phyloP scores from a whole-genome alignment of 2,329 filamentous ascomycete genomes.

The Alternaria conjuncta region DNA sequence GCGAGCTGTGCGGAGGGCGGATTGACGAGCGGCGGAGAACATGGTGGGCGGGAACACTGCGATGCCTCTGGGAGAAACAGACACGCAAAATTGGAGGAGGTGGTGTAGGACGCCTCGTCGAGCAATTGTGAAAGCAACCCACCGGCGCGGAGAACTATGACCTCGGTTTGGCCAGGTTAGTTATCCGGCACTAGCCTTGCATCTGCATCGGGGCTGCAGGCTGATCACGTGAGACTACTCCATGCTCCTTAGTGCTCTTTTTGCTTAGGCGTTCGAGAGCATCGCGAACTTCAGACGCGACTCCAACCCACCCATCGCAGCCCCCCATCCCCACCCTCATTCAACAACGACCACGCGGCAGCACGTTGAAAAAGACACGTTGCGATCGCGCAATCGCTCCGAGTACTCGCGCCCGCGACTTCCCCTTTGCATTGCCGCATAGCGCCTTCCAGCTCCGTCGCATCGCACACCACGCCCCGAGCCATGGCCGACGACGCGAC shows the following conservation, averaged over 20 bases:
- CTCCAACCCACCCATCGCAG: constrained; percentile 31
- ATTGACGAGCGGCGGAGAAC: constrained; percentile 46
- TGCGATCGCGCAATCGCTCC: constrained; percentile 12
- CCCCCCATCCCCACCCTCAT: constrained; percentile 38
- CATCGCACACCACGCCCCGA: constrained; percentile 26
- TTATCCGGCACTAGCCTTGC: constrained; percentile 25
- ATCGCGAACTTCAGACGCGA: constrained; percentile 45
- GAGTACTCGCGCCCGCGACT: constrained; percentile 20
- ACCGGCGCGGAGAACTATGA: constrained; percentile 21
- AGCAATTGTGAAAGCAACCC: constrained; percentile 5
- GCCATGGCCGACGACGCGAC: constrained; percentile 47
- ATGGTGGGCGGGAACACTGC: constrained; percentile 28
- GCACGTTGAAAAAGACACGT: background rate
- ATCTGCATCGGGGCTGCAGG: background rate
- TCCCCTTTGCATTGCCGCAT: constrained; percentile 11
- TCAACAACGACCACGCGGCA: constrained; percentile 21
- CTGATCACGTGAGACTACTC: constrained; percentile 21
- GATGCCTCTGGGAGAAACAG: background rate
- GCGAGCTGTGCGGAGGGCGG: constrained; percentile 46
- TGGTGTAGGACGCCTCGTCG: background rate
- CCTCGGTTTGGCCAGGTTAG: constrained; percentile 38
- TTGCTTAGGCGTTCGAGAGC: constrained; percentile 21
- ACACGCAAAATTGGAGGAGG: background rate
- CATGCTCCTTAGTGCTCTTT: constrained; percentile 23
- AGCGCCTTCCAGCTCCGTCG: constrained; percentile 26